Evolutionary conservation across 495 filamentous ascomycete species (phyloP).

Genomic region (Aspergillus steynii): DNA sequence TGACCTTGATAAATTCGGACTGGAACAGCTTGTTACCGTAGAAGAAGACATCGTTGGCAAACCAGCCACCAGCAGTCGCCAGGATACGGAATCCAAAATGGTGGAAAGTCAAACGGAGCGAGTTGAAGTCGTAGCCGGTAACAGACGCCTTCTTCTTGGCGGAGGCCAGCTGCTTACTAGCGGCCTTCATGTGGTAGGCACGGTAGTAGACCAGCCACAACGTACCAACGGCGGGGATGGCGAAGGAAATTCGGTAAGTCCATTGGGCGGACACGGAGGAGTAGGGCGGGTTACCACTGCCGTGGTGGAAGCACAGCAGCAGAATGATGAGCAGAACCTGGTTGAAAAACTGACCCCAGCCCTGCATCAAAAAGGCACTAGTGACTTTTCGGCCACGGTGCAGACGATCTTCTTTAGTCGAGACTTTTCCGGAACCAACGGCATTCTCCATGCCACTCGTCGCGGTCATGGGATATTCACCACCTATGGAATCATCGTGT

Average conservation of each 20-base stretch:
- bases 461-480: constrained; percentile 93
- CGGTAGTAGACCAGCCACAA: constrained; percentile 93
- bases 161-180: constrained; percentile 68
- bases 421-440: constrained; percentile 78
- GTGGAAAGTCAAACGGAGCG: constrained; percentile 69
- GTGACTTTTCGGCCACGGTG: constrained; percentile 93
- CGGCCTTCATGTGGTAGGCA: constrained; percentile 80
- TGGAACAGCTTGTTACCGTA: constrained; percentile 98
- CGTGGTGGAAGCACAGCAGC: constrained; percentile 78
- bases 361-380: constrained; percentile 93
- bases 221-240: constrained; percentile 80
- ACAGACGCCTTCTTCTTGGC: constrained; percentile 83
- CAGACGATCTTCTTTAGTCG: constrained; percentile 83
- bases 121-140: constrained; percentile 84
- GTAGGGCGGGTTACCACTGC: constrained; percentile 71
- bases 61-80: constrained; percentile 85
- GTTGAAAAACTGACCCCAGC: constrained; percentile 93
- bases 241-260: constrained; percentile 84
- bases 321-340: constrained; percentile 80
- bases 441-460: constrained; percentile 95
- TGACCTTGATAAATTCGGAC: constrained; percentile 75
- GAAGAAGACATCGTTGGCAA: constrained; percentile 92
- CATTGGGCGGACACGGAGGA: constrained; percentile 70
- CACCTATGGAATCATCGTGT: constrained; percentile 32
- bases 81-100: constrained; percentile 81